Evolutionary conservation across 2,329 filamentous ascomycete species (phyloP).

Genomic region (Alternaria conjuncta): DNA sequence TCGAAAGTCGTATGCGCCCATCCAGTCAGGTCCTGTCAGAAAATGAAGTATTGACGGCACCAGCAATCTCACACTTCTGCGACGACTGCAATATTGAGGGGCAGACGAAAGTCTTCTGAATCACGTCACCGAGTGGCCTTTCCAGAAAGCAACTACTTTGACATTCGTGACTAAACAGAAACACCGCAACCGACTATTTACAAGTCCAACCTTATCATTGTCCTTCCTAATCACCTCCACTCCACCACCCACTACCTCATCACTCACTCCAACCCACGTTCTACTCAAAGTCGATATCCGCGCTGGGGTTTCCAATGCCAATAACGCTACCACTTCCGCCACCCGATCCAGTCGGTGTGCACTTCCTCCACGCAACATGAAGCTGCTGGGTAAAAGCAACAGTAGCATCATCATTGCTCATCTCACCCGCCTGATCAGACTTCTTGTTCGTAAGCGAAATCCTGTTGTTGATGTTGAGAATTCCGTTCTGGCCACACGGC

Average conservation of each 20-base stretch:
- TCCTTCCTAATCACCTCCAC: background rate
- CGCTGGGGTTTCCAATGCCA: conserved; percentile 32
- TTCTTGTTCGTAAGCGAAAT: conserved; percentile 33
- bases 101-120: too few relatives aligned
- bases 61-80: background rate
- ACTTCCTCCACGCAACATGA: conserved; percentile 42
- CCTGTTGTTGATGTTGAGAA: conserved; percentile 45
- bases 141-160: background rate
- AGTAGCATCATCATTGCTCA: conserved; percentile 44
- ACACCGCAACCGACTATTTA: background rate
- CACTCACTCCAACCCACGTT: background rate
- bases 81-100: background rate
- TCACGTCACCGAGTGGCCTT: background rate
- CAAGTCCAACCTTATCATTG: background rate
- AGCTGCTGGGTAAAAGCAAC: conserved; percentile 46
- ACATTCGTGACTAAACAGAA: conserved; percentile 1
- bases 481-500: conserved; percentile 41
- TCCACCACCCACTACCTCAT: background rate
- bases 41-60: background rate
- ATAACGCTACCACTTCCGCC: conserved; percentile 24
- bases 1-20: background rate
- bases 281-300: conserved; percentile 22
- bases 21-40: background rate
- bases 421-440: conserved; percentile 32
- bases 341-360: conserved; percentile 11